These are phyloP conservation scores for Populus tomentosa DNA, from an alignment of 441 rosid species.

Conservation along the genomic window DNA sequence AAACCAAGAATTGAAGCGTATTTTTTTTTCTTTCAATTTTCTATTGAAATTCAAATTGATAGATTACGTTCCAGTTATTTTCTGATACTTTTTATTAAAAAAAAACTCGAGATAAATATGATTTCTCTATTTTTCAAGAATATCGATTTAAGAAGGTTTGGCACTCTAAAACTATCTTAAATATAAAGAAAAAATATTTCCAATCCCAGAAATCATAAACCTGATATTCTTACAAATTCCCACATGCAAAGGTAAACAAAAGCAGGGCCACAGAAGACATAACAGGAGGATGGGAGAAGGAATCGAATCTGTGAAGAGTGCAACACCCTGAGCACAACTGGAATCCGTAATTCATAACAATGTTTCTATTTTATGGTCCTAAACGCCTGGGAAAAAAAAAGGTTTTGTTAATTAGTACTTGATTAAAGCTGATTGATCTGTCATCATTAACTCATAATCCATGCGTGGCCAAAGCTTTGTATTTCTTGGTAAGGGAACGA, in stretches of 20 bases:
- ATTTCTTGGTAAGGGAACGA: not conserved
- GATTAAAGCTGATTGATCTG: slow-evolving; percentile 10
- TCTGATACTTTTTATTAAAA: no score
- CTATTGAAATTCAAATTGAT: no score
- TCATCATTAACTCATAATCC: slow-evolving; percentile 24
- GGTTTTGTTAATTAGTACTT: not conserved
- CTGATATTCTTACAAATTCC: not conserved
- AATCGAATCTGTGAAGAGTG: not conserved
- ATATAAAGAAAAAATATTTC: no score
- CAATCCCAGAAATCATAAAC: no score
- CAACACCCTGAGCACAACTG: not conserved
- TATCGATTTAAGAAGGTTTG: no score
- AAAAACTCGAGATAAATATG: no score
- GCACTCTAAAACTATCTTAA: no score
- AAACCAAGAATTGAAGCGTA: no score
- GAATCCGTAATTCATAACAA: not conserved
- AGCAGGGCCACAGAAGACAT: not conserved
- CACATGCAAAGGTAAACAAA: no score
- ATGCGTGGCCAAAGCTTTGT: not conserved
- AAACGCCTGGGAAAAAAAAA: not conserved
- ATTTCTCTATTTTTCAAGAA: no score
- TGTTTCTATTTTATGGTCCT: not conserved
- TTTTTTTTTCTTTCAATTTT: no score
- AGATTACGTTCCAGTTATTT: no score
- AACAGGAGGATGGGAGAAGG: not conserved